Base-by-base conservation (phyloP, 2,329 filamentous ascomycete genomes). In the Trichoderma afroharzianum region DNA sequence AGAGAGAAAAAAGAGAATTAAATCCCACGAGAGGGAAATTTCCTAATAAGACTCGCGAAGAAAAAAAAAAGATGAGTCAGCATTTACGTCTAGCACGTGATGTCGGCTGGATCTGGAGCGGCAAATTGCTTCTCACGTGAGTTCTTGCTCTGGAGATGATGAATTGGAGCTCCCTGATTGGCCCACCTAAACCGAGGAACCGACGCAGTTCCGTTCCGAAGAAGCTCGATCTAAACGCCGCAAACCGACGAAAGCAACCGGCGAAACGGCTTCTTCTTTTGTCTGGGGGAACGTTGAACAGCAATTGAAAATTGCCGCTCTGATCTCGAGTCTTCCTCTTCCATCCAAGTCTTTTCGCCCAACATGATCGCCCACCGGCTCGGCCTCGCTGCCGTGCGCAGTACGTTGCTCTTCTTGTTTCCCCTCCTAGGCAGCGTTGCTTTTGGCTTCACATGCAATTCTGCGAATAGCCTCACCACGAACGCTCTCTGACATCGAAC, bases 341-440 rank as follows among this genome's bases (percentile, higher is more conserved):
- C n/a, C 14, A 50, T 32, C 36, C 55, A 53, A 12, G n/a, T 9
- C 70, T 6, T 21, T 6, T 59, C 57, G 75, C 75, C 47, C 78
- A 81, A 76, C 57, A 90, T 90, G 88, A 86, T 85, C 79, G 84
- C 86, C 78, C 86, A 87, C 77, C 82, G 87, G 82, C 83, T 88
- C 78, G 88, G 87, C 80, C 79, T 88, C 76, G 84, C 85, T 82
- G 87, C 87, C 80, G 81, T 89, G 80, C 87, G 87, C 80, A 85
- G 87, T 70, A 86, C 85, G 88, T 89, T 80, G 77, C 84, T 78
- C 70, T 62, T 68, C 66, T 32, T 55, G n/a, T 67, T 47, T 15
- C 28, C 47, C 47, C n/a, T 24, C 47, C 47, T 53, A 11, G 21
- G 47, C 21, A 53, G 11, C 21, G 24, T n/a, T n/a, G 43, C 15